A percentile compares a stretch with the other conserved stretches of the same genome.
phyloP scores from a whole-genome alignment of 495 filamentous ascomycete genomes.

The Penicillium verhagenii region DNA sequence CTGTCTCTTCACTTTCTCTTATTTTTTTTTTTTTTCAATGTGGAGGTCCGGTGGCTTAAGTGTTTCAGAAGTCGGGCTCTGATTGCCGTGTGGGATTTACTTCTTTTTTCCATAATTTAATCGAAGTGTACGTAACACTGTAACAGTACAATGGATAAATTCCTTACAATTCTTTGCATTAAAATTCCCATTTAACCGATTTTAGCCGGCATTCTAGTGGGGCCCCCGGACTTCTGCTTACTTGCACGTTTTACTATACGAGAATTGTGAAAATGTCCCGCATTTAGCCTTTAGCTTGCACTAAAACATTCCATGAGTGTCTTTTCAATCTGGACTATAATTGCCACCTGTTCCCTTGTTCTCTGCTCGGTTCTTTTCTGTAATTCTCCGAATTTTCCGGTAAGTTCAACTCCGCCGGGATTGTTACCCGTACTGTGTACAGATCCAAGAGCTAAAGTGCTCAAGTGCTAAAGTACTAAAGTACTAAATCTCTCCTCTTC shows the following conservation, averaged over 20 bases:
- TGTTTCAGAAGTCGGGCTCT: neutral
- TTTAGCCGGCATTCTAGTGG: slow-evolving; percentile 10
- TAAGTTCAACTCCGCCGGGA: neutral
- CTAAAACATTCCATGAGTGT: neutral
- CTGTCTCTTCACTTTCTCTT: slow-evolving; percentile 5
- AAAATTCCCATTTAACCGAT: no score
- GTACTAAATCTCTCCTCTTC: neutral
- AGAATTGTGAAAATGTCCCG: neutral
- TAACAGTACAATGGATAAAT: neutral
- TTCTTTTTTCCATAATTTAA: slow-evolving; percentile 1
- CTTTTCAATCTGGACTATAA: neutral
- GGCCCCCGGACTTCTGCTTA: slow-evolving; percentile 9
- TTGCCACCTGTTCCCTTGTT: neutral
- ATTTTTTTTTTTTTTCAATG: slow-evolving; percentile 6
- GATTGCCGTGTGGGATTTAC: slow-evolving; percentile 1
- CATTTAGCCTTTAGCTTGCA: slow-evolving; percentile 25
- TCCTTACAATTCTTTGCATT: no score
- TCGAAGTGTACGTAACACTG: no score
- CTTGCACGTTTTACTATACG: no score
- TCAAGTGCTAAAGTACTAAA: neutral
- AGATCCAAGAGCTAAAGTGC: no score
- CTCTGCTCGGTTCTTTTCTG: neutral
- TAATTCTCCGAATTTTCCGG: neutral
- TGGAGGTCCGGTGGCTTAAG: neutral
- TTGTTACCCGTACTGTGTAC: no score